Base-by-base conservation (phyloP, 2,329 filamentous ascomycete species). In the Penicillium olsonii region DNA sequence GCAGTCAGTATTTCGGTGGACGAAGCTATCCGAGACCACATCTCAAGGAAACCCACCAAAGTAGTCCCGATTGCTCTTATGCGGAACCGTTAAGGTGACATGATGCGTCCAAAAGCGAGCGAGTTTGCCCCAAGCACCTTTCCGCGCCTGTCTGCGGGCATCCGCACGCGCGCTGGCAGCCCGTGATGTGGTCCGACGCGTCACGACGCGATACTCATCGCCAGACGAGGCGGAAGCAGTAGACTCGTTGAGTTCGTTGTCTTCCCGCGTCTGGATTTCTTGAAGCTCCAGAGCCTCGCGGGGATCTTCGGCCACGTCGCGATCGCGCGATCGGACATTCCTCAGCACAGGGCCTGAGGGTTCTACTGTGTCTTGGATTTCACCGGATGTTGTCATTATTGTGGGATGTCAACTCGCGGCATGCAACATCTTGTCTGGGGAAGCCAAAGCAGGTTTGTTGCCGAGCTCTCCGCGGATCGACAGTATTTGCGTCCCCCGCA, bases 41-140 rank as follows among this genome's bases (percentile, higher is more conserved):
- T n/a, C 2, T 11, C 4, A 22, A 15, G 4, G 22, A 31, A 37
- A 60, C 63, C 50, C 53, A 75, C 72, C 72, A 42, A 70, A 70
- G 59, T 75, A 68, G 57, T 75, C 72, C 2, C 72, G 64, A 54
- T 72, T 73, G 22, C 62, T 69, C 51, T 70, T 71, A 37, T 71
- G 68, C 11, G 68, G 57, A 11, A 74, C 71, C 0, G 65, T 68
- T 49, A 74, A 41, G 5, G 66, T 65, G 14, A 75, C 65, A 58
- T 72, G 53, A 14, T 71, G 95, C 85, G 56, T 87, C 90, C 71
- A 99, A 92, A 37, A 96, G 82, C 63, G 92, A 83, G 48, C 83
- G 75, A 73, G 91, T 89, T 58, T 84, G 78, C 19, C 85, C 83
- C 12, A 75, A 67, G 1, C 87, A 85, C 24, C 85, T 77, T 59